Conservation (phyloP, 495 filamentous ascomycete species). For the Neurospora africana region DNA sequence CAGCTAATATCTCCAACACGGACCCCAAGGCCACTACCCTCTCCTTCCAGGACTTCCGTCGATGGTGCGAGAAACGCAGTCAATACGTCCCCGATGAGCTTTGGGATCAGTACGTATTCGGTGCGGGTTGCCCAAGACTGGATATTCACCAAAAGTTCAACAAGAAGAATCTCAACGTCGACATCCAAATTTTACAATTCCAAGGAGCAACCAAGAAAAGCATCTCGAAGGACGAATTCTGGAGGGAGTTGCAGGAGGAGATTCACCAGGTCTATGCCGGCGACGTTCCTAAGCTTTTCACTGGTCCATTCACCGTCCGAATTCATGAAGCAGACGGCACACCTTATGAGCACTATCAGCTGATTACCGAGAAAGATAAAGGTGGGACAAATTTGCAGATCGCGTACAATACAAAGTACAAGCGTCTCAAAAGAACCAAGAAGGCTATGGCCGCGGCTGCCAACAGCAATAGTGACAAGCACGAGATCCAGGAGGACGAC, state of each 20-base stretch:
- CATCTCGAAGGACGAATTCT: slow-evolving; percentile 56
- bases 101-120: slow-evolving; percentile 86
- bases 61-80: slow-evolving; percentile 73
- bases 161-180: slow-evolving; percentile 92
- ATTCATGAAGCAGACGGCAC: slow-evolving; percentile 99
- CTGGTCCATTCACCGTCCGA: slow-evolving; percentile 90
- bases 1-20: slow-evolving; percentile 64
- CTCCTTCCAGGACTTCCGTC: slow-evolving; percentile 62
- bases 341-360: slow-evolving; percentile 95
- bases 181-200: slow-evolving; percentile 79
- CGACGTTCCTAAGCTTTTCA: slow-evolving; percentile 66
- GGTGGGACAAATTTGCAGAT: slow-evolving; percentile 64
- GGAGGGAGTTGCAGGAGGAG: slow-evolving; percentile 74
- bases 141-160: slow-evolving; percentile 82
- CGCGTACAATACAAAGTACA: slow-evolving; percentile 98
- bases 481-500: slow-evolving; percentile 73
- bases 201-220: slow-evolving; percentile 42
- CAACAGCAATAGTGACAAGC: slow-evolving; percentile 41
- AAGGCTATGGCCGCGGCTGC: slow-evolving; percentile 71
- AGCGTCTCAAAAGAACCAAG: slow-evolving; percentile 85
- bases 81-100: slow-evolving; percentile 76
- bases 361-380: slow-evolving; percentile 74
- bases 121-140: slow-evolving; percentile 80
- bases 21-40: slow-evolving; percentile 62
- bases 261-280: slow-evolving; percentile 58